Conservation (phyloP, 176 grass and related monocot genomes). For the Typha latifolia region DNA sequence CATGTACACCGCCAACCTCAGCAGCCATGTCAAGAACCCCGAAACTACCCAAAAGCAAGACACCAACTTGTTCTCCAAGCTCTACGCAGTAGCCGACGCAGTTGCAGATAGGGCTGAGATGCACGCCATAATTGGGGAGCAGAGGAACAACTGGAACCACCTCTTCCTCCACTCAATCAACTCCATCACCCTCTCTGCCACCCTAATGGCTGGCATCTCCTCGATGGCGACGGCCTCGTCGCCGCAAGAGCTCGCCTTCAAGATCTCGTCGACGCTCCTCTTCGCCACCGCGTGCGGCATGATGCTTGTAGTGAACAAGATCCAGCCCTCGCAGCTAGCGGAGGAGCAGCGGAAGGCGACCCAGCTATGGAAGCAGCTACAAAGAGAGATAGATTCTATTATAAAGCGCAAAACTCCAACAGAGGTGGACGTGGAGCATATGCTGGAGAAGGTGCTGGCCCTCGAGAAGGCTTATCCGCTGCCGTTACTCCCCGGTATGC, state of each 20-base stretch:
- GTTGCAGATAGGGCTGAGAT: conserved; percentile 44
- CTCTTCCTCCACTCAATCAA: conserved; percentile 57
- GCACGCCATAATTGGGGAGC: conserved; percentile 57
- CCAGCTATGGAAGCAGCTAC: conserved; percentile 33
- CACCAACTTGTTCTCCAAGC: conserved; percentile 12
- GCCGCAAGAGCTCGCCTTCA: conserved; percentile 6
- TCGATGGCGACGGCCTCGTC: neutral
- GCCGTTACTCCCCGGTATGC: conserved; percentile 29
- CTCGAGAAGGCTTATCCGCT: conserved; percentile 54
- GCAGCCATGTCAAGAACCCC: neutral
- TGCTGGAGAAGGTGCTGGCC: conserved; percentile 26
- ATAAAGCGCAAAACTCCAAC: neutral
- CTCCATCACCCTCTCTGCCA: conserved; percentile 34
- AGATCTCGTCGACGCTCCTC: conserved; percentile 14
- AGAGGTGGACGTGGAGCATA: neutral
- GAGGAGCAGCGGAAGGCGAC: conserved; percentile 64
- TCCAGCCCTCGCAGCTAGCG: conserved; percentile 63
- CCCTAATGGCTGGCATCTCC: conserved; percentile 31
- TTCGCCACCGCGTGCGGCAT: conserved; percentile 19
- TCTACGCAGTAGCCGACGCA: conserved; percentile 33
- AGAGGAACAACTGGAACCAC: conserved; percentile 71
- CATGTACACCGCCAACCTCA: neutral
- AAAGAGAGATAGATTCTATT: conserved; percentile 15
- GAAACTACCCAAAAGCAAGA: neutral
- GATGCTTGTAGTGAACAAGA: conserved; percentile 35